These are phyloP conservation scores for Pseudohyphozyma bogoriensis DNA, from an alignment of 768 basidiomycete species.

Conservation along the genomic window DNA sequence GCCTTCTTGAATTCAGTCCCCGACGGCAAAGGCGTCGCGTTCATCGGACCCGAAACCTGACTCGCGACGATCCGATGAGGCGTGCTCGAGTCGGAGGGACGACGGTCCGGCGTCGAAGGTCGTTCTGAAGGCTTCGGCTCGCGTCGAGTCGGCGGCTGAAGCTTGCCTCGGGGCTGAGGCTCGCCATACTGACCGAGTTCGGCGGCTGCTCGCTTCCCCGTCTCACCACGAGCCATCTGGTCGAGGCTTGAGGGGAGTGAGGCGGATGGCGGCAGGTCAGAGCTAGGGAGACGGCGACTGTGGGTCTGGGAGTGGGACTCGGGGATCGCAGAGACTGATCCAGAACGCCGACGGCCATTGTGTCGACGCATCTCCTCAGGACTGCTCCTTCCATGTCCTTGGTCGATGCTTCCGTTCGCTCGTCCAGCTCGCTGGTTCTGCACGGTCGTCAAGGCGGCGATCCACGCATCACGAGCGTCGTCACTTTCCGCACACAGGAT, in stretches of 20 bases:
- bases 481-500: constrained; percentile 97
- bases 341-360: not conserved
- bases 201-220: not conserved
- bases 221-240: not conserved
- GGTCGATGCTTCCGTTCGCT: too few relatives aligned
- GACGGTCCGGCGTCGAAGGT: constrained; percentile 4
- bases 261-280: not conserved
- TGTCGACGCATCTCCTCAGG: not conserved
- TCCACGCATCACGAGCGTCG: constrained; percentile 84
- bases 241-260: not conserved
- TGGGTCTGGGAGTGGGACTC: not conserved
- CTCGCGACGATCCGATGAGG: constrained; percentile 20
- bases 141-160: not conserved
- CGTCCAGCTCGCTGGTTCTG: not conserved
- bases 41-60: constrained; percentile 82
- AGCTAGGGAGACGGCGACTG: not conserved
- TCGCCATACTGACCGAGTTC: not conserved
- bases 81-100: not conserved
- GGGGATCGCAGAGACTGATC: not conserved
- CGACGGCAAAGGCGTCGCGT: constrained; percentile 70
- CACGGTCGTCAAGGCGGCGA: constrained; percentile 55
- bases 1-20: constrained; percentile 79
- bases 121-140: not conserved
- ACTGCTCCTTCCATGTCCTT: too few relatives aligned
- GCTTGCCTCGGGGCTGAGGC: not conserved